A percentile compares a stretch with the other conserved stretches of the same genome.
Evolutionary conservation across 371 early-diverging fungal species (phyloP).

Genomic region (Mucor saturninus): DNA sequence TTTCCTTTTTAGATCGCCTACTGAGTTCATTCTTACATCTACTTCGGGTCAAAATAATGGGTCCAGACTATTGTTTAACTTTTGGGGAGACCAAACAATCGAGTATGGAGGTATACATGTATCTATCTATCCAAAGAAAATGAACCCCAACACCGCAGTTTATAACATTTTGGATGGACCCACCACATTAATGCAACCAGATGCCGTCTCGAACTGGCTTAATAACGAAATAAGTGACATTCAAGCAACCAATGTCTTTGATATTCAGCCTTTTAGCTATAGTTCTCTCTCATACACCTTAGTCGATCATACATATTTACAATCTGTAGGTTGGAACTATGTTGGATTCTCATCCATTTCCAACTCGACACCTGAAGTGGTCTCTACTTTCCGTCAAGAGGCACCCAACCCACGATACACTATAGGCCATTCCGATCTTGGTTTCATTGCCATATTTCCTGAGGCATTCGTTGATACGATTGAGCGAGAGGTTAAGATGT

Average conservation of each 20-base stretch:
- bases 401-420: constrained; percentile 46
- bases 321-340: constrained; percentile 52
- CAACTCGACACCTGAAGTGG: constrained; percentile 46
- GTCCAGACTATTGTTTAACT: constrained; percentile 40
- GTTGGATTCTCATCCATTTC: constrained; percentile 52
- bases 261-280: constrained; percentile 44
- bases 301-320: constrained; percentile 47
- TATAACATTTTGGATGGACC: constrained; percentile 34
- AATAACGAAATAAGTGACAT: constrained; percentile 48
- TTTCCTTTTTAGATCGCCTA: constrained; percentile 44
- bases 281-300: constrained; percentile 42
- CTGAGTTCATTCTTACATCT: constrained; percentile 37
- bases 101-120: constrained; percentile 46
- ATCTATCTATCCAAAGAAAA: constrained; percentile 45
- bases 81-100: constrained; percentile 42
- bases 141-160: constrained; percentile 51
- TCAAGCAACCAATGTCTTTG: constrained; percentile 42
- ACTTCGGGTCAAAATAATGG: constrained; percentile 55
- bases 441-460: constrained; percentile 41
- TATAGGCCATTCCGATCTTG: constrained; percentile 34
- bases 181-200: constrained; percentile 28
- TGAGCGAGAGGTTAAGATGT: constrained; percentile 54
- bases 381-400: constrained; percentile 43
- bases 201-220: constrained; percentile 42
- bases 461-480: constrained; percentile 21